These are phyloP conservation scores for Plasmodium knowlesi DNA, from an alignment of 169 alveolate species.

Conservation along the genomic window DNA sequence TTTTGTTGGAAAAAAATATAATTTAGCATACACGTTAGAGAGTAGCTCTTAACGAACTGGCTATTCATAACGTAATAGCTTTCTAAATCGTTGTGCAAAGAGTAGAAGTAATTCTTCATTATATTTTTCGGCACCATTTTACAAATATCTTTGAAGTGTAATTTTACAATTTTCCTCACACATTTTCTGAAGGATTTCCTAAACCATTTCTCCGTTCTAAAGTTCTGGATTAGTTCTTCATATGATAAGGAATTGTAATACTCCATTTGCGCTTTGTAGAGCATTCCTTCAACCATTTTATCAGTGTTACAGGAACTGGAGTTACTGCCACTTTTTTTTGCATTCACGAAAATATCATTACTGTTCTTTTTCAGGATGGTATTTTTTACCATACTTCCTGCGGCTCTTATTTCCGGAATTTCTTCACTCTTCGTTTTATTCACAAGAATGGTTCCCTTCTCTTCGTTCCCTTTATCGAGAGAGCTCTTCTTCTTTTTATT, in stretches of 20 bases:
- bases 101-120: slow-evolving; percentile 48
- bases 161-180: slow-evolving; percentile 24
- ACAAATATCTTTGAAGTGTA: slow-evolving; percentile 35
- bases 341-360: not conserved
- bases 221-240: slow-evolving; percentile 49
- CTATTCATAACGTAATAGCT: slow-evolving; percentile 27
- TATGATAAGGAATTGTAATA: slow-evolving; percentile 4
- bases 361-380: not conserved
- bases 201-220: slow-evolving; percentile 44
- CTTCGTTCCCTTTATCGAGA: not conserved
- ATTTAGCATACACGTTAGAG: slow-evolving; percentile 67
- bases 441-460: not conserved
- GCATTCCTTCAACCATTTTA: not conserved
- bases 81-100: slow-evolving; percentile 40
- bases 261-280: not conserved
- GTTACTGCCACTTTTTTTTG: not conserved
- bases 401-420: not conserved
- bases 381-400: not conserved
- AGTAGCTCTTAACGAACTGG: slow-evolving; percentile 43
- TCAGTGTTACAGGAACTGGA: not conserved
- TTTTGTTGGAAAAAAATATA: slow-evolving; percentile 31
- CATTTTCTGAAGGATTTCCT: slow-evolving; percentile 10
- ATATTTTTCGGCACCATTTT: slow-evolving; percentile 61
- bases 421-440: not conserved
- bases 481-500: not conserved